phyloP scores from a whole-genome alignment of 257 asterid genomes.

The Nicotiana benthamiana region DNA sequence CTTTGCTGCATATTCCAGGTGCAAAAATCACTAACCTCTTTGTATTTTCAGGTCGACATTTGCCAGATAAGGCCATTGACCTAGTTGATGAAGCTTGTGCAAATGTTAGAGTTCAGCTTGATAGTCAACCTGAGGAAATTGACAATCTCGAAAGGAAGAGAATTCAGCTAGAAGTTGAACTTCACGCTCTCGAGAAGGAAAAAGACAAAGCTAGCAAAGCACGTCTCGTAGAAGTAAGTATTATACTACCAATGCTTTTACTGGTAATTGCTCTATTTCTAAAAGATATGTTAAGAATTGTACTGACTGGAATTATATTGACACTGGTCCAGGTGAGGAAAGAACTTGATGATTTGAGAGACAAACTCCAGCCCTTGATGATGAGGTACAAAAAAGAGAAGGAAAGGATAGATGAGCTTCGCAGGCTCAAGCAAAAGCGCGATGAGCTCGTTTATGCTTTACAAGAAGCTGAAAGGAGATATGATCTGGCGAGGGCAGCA shows the following conservation, averaged over 20 bases:
- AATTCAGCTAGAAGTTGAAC: slow-evolving; percentile 64
- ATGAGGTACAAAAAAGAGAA: slow-evolving; percentile 84
- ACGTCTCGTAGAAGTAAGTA: slow-evolving; percentile 51
- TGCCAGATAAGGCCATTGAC: slow-evolving; percentile 73
- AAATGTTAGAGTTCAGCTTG: slow-evolving; percentile 70
- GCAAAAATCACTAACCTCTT: not conserved
- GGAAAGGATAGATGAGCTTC: slow-evolving; percentile 71
- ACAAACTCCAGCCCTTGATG: slow-evolving; percentile 71
- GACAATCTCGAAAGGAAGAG: slow-evolving; percentile 67
- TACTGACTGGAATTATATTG: not conserved
- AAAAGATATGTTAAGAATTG: not conserved
- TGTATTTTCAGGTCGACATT: slow-evolving; percentile 40
- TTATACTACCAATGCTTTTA: not conserved
- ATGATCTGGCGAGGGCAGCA: slow-evolving; percentile 87
- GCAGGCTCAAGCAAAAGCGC: slow-evolving; percentile 59
- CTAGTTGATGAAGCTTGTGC: slow-evolving; percentile 74
- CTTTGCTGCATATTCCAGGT: not conserved
- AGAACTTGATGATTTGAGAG: slow-evolving; percentile 90
- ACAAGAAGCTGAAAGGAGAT: slow-evolving; percentile 91
- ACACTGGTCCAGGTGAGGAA: slow-evolving; percentile 37
- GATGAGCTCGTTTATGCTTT: slow-evolving; percentile 63
- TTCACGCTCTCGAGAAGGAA: slow-evolving; percentile 73
- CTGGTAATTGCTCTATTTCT: not conserved
- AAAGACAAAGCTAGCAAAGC: slow-evolving; percentile 85
- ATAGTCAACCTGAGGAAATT: slow-evolving; percentile 68